Evolutionary conservation across 148 eudicot genomes (phyloP), one percentile per base, ranked within the genome.

Genomic region (Heliamphora exappendiculata): DNA sequence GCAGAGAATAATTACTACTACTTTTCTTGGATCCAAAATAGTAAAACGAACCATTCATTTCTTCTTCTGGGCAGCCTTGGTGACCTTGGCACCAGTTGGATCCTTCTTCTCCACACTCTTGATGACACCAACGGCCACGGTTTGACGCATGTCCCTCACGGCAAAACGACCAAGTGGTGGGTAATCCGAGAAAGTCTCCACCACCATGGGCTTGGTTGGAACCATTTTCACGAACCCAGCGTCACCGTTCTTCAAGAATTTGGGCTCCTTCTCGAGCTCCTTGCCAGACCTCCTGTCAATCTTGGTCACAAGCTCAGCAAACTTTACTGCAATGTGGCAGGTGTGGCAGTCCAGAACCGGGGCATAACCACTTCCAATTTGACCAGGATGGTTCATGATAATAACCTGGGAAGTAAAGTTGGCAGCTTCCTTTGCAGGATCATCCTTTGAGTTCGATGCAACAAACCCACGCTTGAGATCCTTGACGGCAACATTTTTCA

Each of bases 401-500:
- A 80, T 80, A 5, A 80, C 82, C 60, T 80, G 82, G 45, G 82
- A 68, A n/a, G 79, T 75, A 63, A 80, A 80, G 71, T 59, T 80
- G 75, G 82, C 82, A 47, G 82, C 82, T 24, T 70, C 82, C 79
- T 80, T 80, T 53, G 82, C 82, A 49, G 82, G 82, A 29, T 80
- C 82, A 33, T 80, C 77, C 79, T 80, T 80, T 33, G 83, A 81
- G 63, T 81, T 76, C 17, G 83, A 81, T 1, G 83, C 83, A 22
- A 81, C 83, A 50, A 47, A 81, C 45, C 83, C 83, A 49, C 83
- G 83, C 76, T 81, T 81, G 47, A 81, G 83, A 81, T 81, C 83
- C 80, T 81, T 81, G 22, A 81, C 83, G 28, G 83, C 79, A 39
- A 81, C 83, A 36, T 81, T 81, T 75, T 81, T 81, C 58, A 81